Evolutionary conservation across 1,284 basidiomycete genomes (phyloP).

Genomic region (Schizophyllum commune): DNA sequence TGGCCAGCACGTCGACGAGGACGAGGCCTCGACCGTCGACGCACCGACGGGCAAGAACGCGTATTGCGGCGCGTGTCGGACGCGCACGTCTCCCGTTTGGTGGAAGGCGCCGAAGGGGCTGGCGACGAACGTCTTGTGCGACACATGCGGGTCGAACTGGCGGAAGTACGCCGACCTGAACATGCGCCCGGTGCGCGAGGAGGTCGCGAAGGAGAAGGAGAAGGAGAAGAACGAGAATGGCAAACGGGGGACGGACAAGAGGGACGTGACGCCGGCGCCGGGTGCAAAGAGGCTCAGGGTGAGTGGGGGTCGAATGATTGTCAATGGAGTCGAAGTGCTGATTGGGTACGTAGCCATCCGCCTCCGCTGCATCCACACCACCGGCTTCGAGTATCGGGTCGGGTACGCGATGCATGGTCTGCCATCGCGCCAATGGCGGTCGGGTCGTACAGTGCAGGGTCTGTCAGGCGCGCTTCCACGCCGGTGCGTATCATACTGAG

Average conservation of each 20-base stretch:
- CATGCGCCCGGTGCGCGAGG: conserved; percentile 63
- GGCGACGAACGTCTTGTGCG: conserved; percentile 65
- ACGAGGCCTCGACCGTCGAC: conserved; percentile 68
- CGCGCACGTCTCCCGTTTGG: conserved; percentile 69
- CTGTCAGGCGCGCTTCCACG: conserved; percentile 72
- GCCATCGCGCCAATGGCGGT: conserved; percentile 65
- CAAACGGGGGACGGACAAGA: conserved; percentile 41
- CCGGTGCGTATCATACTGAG: conserved; percentile 35
- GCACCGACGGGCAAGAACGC: conserved; percentile 43
- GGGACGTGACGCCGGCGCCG: conserved; percentile 71
- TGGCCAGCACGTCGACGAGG: conserved; percentile 44
- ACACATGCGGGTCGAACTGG: conserved; percentile 76
- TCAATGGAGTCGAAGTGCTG: neutral
- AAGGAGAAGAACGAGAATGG: conserved; percentile 23
- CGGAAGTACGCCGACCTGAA: conserved; percentile 85
- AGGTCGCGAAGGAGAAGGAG: conserved; percentile 35
- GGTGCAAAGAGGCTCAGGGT: conserved; percentile 65
- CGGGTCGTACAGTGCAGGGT: conserved; percentile 75
- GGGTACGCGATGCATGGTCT: conserved; percentile 70
- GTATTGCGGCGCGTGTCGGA: conserved; percentile 73
- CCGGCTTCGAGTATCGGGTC: conserved; percentile 40
- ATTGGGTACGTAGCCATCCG: conserved; percentile 37
- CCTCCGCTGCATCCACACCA: conserved; percentile 50
- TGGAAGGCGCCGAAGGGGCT: conserved; percentile 83
- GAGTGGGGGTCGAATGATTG: conserved; percentile 14